These are phyloP conservation scores for Syzygium grande DNA, from an alignment of 345 rosid genomes.

Conservation along the genomic window DNA sequence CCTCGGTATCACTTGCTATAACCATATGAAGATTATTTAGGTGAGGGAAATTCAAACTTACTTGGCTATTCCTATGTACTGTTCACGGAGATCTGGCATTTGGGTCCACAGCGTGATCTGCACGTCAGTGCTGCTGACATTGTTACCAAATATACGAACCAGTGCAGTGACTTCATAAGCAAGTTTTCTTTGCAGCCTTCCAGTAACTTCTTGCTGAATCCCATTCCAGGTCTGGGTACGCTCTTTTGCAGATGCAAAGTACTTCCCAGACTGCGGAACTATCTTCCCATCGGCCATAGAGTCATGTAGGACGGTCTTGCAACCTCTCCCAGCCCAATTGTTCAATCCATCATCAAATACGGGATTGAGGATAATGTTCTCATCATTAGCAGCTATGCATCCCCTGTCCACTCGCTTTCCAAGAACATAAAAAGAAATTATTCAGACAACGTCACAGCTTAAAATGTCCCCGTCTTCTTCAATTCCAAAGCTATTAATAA, in stretches of 20 bases:
- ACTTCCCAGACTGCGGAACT: conserved; percentile 60
- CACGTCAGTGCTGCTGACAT: conserved; percentile 45
- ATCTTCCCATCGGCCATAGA: conserved; percentile 73
- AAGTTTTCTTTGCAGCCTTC: conserved; percentile 69
- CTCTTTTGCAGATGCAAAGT: conserved; percentile 70
- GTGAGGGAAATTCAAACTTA: conserved; percentile 16
- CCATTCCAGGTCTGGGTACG: conserved; percentile 93
- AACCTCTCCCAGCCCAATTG: conserved; percentile 96
- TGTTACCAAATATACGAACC: conserved; percentile 61
- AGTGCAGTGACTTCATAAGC: conserved; percentile 68
- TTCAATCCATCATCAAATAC: conserved; percentile 68
- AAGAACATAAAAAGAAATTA: not conserved
- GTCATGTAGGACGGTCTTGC: conserved; percentile 68
- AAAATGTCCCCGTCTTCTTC: not conserved
- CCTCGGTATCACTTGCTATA: not conserved
- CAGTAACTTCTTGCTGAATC: conserved; percentile 85
- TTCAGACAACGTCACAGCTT: not conserved
- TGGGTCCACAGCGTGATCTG: conserved; percentile 75
- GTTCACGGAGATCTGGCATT: conserved; percentile 59
- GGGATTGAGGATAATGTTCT: conserved; percentile 64
- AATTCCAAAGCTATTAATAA: not conserved
- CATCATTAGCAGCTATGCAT: conserved; percentile 23
- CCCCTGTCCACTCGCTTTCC: conserved; percentile 10
- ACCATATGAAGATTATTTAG: not conserved
- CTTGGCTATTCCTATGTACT: conserved; percentile 76